phyloP scores from a whole-genome alignment of 2,329 filamentous ascomycete species.

The Ophiostoma himal-ulmi region DNA sequence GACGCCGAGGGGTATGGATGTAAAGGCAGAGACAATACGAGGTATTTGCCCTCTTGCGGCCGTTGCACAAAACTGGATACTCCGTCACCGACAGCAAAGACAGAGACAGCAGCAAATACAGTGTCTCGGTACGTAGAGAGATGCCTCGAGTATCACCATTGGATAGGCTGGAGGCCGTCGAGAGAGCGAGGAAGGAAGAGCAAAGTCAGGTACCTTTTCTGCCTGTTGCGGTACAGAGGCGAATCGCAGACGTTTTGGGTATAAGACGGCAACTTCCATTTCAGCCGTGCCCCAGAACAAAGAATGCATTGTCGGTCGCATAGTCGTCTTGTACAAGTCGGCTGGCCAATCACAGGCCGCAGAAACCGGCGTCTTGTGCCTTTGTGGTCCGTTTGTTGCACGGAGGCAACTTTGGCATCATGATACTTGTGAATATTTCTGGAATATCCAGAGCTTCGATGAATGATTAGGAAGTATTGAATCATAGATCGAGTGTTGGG shows the following conservation, averaged over 20 bases:
- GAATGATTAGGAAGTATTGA: neutral
- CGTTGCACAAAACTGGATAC: neutral
- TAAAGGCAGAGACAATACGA: neutral
- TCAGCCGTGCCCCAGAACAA: neutral
- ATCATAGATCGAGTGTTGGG: no score
- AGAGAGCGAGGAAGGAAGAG: neutral
- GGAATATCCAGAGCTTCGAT: no score
- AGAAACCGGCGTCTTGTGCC: neutral
- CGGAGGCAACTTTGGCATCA: neutral
- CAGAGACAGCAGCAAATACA: neutral
- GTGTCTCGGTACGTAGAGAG: no score
- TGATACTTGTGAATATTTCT: no score
- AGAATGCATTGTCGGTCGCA: neutral
- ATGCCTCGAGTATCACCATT: no score
- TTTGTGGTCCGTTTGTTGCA: neutral
- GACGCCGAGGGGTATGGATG: neutral
- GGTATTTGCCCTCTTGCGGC: neutral
- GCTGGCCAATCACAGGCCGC: neutral
- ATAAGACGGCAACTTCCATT: neutral
- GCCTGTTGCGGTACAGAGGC: neutral
- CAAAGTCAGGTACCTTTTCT: neutral
- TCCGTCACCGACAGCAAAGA: neutral
- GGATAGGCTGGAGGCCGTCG: no score
- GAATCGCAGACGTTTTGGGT: neutral
- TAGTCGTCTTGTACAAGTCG: neutral